Base-by-base conservation (phyloP, 2,329 filamentous ascomycete genomes). In the Claviceps lovelessii region DNA sequence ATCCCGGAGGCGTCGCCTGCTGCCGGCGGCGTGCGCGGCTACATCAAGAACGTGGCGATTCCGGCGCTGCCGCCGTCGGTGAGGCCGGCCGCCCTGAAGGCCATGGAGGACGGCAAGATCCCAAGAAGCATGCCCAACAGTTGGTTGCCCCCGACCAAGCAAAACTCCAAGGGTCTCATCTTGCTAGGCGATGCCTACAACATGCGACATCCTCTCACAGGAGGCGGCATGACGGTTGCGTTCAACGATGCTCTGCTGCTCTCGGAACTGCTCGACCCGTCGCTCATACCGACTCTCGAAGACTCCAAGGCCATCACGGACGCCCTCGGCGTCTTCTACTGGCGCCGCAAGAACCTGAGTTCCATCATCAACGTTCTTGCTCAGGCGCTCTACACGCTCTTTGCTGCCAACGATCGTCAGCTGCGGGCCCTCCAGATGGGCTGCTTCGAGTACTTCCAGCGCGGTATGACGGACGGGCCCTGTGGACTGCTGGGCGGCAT, bases 161-260 rank as follows among this genome's bases (percentile, higher is more conserved):
- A 86, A 57, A 64, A 63, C 4, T 57, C 65, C 48, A 70, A 70
- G 49, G 86, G 87, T 65, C 79, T 95, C 57, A 77, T 95, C 51
- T 75, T 98, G 41, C 78, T 97, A 9, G 93, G 93, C 56, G 93
- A 98, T 67, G 91, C 93, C 15, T 85, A 95, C 78, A 98, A 98
- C 74, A 98, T 98, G 93, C 87, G 93, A n/a, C 93, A 98, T 71
- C 93, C 93, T 1, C 78, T 98, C 13, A 98, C 93, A 0, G 93
- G 93, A 53, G 93, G 93, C 60, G 93, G 93, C 62, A 98, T 98
- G 93, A 97, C 91, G 0, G 93, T 97, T 1, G 93, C 89, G 1
- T 86, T 98, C 70, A 95, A 91, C 72, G 93, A 98, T 65, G 90
- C 88, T 1, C 78, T 93, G 11, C 71, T 94, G 1, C 77, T 98